A percentile compares a stretch with the other conserved stretches of the same genome.
These are phyloP conservation scores for Laburnicola sp. DNA, from an alignment of 2,329 filamentous ascomycete genomes.

Conservation along the genomic window DNA sequence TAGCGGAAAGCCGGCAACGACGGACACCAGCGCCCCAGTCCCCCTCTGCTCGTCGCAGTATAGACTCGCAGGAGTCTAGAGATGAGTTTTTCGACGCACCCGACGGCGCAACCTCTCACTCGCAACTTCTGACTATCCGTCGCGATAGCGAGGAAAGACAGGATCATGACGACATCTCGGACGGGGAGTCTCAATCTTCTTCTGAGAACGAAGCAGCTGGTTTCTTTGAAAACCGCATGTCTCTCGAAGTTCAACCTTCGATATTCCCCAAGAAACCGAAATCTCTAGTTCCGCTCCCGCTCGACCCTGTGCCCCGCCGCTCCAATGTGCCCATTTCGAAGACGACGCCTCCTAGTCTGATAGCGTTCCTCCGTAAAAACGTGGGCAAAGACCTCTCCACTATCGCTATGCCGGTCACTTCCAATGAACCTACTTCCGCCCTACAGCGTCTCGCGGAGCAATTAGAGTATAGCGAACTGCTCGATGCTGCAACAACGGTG, in stretches of 20 bases:
- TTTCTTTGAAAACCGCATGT: constrained; percentile 44
- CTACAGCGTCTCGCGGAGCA: constrained; percentile 89
- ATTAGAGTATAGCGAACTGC: constrained; percentile 83
- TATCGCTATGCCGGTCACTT: constrained; percentile 95
- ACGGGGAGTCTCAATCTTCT: constrained; percentile 64
- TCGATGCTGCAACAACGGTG: constrained; percentile 65
- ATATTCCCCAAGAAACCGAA: constrained; percentile 78
- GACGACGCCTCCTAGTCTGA: constrained; percentile 82
- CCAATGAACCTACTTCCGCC: constrained; percentile 88
- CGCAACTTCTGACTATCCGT: constrained; percentile 75
- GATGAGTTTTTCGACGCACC: constrained; percentile 95
- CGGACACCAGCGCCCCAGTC: constrained; percentile 58
- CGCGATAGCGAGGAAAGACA: constrained; percentile 61
- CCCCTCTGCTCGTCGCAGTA: constrained; percentile 62
- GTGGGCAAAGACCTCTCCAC: constrained; percentile 96
- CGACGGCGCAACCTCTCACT: constrained; percentile 54
- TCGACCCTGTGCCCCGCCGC: constrained; percentile 70
- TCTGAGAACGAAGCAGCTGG: constrained; percentile 59
- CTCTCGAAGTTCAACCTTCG: constrained; percentile 44
- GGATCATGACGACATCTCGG: constrained; percentile 50
- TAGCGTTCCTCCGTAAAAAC: constrained; percentile 93
- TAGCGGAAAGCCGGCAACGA: constrained; percentile 78
- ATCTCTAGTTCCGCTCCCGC: constrained; percentile 74
- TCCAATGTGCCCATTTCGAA: constrained; percentile 72
- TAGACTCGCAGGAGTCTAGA: constrained; percentile 73